Evolutionary conservation across 1,284 basidiomycete species (phyloP).

Genomic region (Kalmanozyma brasiliensis): DNA sequence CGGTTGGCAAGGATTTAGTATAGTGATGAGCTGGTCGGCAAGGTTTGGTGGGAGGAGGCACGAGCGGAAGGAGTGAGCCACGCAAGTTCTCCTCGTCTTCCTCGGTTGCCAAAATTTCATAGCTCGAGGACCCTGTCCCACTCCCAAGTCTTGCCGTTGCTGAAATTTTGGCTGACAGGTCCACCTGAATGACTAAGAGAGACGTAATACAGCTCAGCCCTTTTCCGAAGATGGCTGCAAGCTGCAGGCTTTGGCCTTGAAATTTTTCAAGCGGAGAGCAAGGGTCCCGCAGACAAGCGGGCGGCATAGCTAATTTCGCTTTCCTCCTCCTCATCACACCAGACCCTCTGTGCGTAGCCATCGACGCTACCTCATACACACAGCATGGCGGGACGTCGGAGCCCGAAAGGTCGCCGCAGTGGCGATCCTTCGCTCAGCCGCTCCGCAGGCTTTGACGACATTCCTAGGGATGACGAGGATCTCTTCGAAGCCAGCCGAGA

Average conservation of each 20-base stretch:
- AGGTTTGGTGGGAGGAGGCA: background rate
- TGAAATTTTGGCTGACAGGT: slow-evolving; percentile 9
- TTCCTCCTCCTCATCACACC: background rate
- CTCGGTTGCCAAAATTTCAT: background rate
- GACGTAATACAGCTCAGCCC: background rate
- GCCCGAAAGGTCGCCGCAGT: slow-evolving; percentile 16
- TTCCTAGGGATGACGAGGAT: slow-evolving; percentile 60
- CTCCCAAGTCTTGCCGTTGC: slow-evolving; percentile 5
- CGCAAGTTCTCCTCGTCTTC: no score
- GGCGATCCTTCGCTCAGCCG: slow-evolving; percentile 31
- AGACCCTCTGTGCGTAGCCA: background rate
- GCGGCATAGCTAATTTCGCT: no score
- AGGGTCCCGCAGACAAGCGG: no score
- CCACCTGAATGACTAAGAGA: slow-evolving; percentile 32
- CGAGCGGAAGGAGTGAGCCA: no score
- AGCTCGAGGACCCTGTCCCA: background rate
- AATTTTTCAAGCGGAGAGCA: slow-evolving; percentile 9
- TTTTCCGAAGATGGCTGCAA: slow-evolving; percentile 4
- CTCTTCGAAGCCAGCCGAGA: slow-evolving; percentile 72
- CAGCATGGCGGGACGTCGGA: slow-evolving; percentile 38
- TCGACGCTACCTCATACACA: background rate
- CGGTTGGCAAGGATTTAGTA: background rate
- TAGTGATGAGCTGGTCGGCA: background rate
- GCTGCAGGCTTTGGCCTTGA: slow-evolving; percentile 2
- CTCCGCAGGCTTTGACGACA: slow-evolving; percentile 49